phyloP scores from a whole-genome alignment of 768 basidiomycete species.

The Gymnopilus dilepis region DNA sequence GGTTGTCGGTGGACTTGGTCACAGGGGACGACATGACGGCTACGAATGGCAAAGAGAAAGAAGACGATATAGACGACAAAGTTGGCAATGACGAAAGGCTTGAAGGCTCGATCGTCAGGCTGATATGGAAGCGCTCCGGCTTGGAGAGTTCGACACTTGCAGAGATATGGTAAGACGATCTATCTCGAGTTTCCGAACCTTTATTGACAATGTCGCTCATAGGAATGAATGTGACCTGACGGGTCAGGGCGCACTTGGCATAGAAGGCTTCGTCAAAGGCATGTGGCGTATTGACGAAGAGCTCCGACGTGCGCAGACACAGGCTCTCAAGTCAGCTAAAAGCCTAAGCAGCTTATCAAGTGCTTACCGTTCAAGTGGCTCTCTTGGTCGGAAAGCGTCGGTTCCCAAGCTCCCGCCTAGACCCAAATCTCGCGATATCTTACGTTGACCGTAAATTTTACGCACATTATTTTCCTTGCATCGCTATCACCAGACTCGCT shows the following conservation, averaged over 20 bases:
- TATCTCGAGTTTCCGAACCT: conserved; percentile 4
- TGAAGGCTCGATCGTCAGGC: conserved; percentile 58
- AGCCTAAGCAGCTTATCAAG: conserved; percentile 22
- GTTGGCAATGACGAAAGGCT: conserved; percentile 53
- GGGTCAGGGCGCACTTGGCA: conserved; percentile 60
- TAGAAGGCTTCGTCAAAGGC: conserved; percentile 72
- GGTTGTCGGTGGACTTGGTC: conserved; percentile 61
- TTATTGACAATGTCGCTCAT: conserved; percentile 4
- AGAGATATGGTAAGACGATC: conserved; percentile 65
- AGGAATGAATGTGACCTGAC: conserved; percentile 77
- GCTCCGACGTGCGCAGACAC: conserved; percentile 61
- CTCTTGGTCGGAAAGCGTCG: conserved; percentile 2
- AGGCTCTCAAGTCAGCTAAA: conserved; percentile 38
- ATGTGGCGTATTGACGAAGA: conserved; percentile 92
- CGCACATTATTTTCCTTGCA: background rate
- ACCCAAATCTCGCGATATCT: conserved; percentile 31
- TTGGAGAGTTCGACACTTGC: conserved; percentile 56
- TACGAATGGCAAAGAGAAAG: conserved; percentile 23
- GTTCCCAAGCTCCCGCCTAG: conserved; percentile 23
- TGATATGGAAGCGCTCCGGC: conserved; percentile 68
- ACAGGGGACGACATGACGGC: conserved; percentile 39
- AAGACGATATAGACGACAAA: conserved; percentile 35
- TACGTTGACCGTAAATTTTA: conserved; percentile 28
- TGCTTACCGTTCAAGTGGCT: conserved; percentile 27
- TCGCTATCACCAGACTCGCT: background rate